Evolutionary conservation across 2,329 filamentous ascomycete species (phyloP), one percentile per base, ranked within the genome.

Genomic region (Colletotrichum sp.): DNA sequence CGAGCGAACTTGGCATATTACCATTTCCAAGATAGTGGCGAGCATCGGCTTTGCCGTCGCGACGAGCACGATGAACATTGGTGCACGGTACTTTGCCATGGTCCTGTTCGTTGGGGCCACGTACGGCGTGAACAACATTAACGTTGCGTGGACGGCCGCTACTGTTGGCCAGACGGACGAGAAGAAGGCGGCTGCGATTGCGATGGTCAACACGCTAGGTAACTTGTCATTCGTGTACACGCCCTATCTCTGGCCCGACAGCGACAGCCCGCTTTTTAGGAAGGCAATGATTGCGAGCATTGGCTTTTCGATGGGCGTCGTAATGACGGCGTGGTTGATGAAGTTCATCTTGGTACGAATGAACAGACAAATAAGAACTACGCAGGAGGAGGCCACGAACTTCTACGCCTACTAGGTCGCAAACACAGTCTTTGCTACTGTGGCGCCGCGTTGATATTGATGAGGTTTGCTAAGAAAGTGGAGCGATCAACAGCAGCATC

Each of bases 111-210:
- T 84, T 6, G 81, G 82, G 1, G 83, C 81, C 0, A 83, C 85
- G 1, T 85, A 84, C 52, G 66, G 68, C 2, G 84, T 88, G 26
- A 88, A 88, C 77, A 85, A 83, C 65, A 83, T 89, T n/a, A 85
- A 86, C 36, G 80, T 88, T 0, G 85, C 84, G 3, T 89, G 87
- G 87, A 82, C 83, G 0, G 80, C 83, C 1, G 80, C 80, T 1
- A 83, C 83, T 0, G 82, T 86, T n/a, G 86, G 86, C 1, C 87
- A 88, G 75, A 87, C 86, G 0, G 83, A 86, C 4, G 87, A 88
- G 78, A 88, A 88, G 79, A 88, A 87, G 76, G 86, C 87, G 0
- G 84, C 83, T 5, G 82, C 85, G 1, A 81, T 88, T 6, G 85
- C 85, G 8, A 78, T 76, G 71, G 52, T 34, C 30, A 79, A 75